These are phyloP conservation scores for Senna tora DNA, from an alignment of 306 rosid genomes.

Conservation along the genomic window DNA sequence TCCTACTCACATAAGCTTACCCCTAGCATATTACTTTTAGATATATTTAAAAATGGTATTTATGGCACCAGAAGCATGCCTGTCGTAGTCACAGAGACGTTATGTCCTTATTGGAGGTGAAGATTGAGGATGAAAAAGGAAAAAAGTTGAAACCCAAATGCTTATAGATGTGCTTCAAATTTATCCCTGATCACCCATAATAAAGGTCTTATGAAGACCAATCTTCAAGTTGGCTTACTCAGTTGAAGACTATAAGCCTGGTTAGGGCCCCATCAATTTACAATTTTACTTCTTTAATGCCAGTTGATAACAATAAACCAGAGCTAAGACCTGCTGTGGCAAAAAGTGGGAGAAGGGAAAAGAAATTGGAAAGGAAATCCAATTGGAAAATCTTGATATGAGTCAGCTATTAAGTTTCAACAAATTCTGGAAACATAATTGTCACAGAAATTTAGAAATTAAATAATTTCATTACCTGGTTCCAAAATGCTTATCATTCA, in stretches of 20 bases:
- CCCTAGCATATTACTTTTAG: constrained; percentile 2
- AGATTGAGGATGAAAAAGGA: constrained; percentile 4
- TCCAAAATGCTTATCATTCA: constrained; percentile 80
- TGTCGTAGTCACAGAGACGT: constrained; percentile 8
- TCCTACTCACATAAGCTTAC: constrained; percentile 9
- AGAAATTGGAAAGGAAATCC: not conserved
- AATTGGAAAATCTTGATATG: not conserved
- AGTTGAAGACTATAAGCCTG: constrained; percentile 9
- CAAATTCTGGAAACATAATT: constrained; percentile 20
- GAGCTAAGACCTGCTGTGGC: not conserved
- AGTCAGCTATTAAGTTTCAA: constrained; percentile 24
- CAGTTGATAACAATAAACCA: constrained; percentile 13
- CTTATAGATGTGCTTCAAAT: constrained; percentile 4
- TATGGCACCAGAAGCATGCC: not conserved
- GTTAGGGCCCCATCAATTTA: constrained; percentile 17
- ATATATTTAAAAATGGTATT: constrained; percentile 11
- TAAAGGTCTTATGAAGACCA: not conserved
- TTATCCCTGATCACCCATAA: not conserved
- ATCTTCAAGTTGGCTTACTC: constrained; percentile 17
- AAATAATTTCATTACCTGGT: constrained; percentile 64
- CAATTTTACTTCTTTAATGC: constrained; percentile 8
- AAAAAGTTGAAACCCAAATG: constrained; percentile 6
- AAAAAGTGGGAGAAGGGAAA: constrained; percentile 29
- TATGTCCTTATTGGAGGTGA: not conserved
- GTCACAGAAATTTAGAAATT: constrained; percentile 28